Evolutionary conservation across 768 basidiomycete genomes (phyloP).

Genomic region (Rhodotorula graminis): DNA sequence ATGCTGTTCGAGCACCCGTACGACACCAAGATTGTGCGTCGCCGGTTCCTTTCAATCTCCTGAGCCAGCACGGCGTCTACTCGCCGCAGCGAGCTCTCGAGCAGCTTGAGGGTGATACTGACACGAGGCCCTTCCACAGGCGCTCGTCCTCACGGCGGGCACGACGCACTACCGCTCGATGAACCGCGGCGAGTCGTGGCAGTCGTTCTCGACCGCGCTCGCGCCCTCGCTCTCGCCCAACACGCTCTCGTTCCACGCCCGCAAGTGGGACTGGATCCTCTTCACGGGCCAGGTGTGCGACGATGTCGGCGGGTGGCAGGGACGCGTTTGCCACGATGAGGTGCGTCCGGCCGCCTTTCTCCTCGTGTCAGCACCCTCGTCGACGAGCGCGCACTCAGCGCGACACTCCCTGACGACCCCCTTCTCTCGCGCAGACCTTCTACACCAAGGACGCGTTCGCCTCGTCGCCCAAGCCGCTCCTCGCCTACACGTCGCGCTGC

Average conservation of each 20-base stretch:
- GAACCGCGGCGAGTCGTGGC: constrained; percentile 84
- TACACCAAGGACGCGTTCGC: constrained; percentile 81
- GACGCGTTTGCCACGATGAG: constrained; percentile 65
- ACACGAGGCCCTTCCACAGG: constrained; percentile 52
- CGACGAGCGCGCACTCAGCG: too few relatives aligned
- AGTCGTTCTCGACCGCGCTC: constrained; percentile 64
- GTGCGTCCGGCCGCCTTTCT: constrained; percentile 49
- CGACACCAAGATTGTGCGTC: constrained; percentile 65
- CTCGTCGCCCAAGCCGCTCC: constrained; percentile 57
- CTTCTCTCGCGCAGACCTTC: constrained; percentile 60
- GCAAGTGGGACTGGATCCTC: constrained; percentile 64
- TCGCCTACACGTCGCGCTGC: constrained; percentile 69
- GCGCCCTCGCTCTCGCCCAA: constrained; percentile 57
- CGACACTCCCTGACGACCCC: too few relatives aligned
- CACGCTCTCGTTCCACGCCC: constrained; percentile 84
- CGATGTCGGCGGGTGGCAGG: constrained; percentile 52
- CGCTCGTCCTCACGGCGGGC: constrained; percentile 74
- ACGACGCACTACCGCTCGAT: constrained; percentile 78
- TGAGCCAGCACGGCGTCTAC: too few relatives aligned
- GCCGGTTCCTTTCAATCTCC: neutral
- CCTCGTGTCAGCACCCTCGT: too few relatives aligned
- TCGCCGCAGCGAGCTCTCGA: too few relatives aligned
- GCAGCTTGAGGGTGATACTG: too few relatives aligned
- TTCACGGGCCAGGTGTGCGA: constrained; percentile 72
- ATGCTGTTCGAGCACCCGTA: constrained; percentile 84